Evolutionary conservation across 2,329 filamentous ascomycete genomes (phyloP).

Genomic region (Pseudohalonectria lignicola): DNA sequence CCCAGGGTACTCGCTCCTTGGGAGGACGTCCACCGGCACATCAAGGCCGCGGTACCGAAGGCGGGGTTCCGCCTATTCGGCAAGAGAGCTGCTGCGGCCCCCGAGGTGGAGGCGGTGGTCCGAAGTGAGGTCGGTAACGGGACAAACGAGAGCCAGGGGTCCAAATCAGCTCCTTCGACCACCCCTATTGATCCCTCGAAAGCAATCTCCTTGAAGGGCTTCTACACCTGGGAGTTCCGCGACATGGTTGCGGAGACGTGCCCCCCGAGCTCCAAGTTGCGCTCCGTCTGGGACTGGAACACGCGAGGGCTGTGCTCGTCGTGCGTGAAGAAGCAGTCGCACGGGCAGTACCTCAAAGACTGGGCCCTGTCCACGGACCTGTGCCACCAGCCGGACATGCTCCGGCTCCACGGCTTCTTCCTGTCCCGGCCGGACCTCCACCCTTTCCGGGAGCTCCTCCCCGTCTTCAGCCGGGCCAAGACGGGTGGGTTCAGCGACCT

Average conservation of each 20-base stretch:
- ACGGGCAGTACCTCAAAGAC: constrained; percentile 53
- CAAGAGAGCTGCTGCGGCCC: background rate
- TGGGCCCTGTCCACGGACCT: constrained; percentile 56
- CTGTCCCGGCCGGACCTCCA: constrained; percentile 51
- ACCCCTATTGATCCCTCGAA: constrained; percentile 7
- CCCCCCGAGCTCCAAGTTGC: constrained; percentile 47
- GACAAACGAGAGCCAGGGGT: too few species aligned
- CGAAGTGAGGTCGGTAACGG: too few species aligned
- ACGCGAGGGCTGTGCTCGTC: constrained; percentile 50
- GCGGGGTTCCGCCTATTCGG: background rate
- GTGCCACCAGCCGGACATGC: constrained; percentile 69
- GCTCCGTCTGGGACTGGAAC: constrained; percentile 51
- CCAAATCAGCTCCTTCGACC: constrained; percentile 1
- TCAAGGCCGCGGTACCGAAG: background rate
- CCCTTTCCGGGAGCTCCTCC: constrained; percentile 53
- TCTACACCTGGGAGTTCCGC: constrained; percentile 23
- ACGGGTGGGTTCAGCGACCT: constrained; percentile 66
- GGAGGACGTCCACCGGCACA: constrained; percentile 38
- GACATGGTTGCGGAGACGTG: constrained; percentile 37
- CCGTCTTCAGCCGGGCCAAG: constrained; percentile 68
- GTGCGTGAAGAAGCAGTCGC: constrained; percentile 54
- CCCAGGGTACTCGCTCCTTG: constrained; percentile 62
- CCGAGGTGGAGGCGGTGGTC: background rate
- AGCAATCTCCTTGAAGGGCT: too few species aligned
- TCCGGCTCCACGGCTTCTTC: constrained; percentile 63